phyloP scores from a whole-genome alignment of 2,329 filamentous ascomycete genomes.

The Sphaerulina vaccinii region DNA sequence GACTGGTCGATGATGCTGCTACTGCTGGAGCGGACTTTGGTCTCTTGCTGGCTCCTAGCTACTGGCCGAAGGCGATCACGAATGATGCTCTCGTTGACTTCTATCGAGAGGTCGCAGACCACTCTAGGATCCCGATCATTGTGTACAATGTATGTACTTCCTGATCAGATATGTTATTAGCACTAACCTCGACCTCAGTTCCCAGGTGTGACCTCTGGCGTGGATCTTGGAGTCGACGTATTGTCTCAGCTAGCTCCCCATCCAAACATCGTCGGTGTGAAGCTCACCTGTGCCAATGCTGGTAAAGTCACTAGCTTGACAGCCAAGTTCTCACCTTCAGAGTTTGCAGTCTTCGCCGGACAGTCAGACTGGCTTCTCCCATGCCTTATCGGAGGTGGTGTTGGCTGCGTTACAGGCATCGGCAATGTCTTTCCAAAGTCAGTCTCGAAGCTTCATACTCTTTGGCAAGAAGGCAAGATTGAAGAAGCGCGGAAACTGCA shows the following conservation, averaged over 20 bases:
- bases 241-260: slow-evolving; percentile 56
- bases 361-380: slow-evolving; percentile 65
- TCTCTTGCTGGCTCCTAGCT: slow-evolving; percentile 43
- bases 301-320: slow-evolving; percentile 59
- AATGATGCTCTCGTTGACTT: slow-evolving; percentile 40
- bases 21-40: slow-evolving; percentile 43
- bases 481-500: slow-evolving; percentile 61
- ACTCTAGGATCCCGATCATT: slow-evolving; percentile 33
- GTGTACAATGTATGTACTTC: slow-evolving; percentile 33
- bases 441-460: slow-evolving; percentile 57
- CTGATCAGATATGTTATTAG: neutral
- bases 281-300: slow-evolving; percentile 62
- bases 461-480: slow-evolving; percentile 58
- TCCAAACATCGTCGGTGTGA: slow-evolving; percentile 61
- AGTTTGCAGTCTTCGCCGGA: slow-evolving; percentile 65
- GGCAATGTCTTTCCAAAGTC: slow-evolving; percentile 57
- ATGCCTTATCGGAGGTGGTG: slow-evolving; percentile 48
- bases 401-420: slow-evolving; percentile 53
- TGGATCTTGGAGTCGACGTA: slow-evolving; percentile 65
- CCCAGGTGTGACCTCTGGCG: slow-evolving; percentile 64
- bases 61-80: slow-evolving; percentile 41
- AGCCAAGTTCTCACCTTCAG: slow-evolving; percentile 50
- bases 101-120: slow-evolving; percentile 42
- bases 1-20: slow-evolving; percentile 41
- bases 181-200: slow-evolving; percentile 46